Evolutionary conservation across 805 yeast genomes (phyloP).

Genomic region (Wickerhamiella spandovensis): DNA sequence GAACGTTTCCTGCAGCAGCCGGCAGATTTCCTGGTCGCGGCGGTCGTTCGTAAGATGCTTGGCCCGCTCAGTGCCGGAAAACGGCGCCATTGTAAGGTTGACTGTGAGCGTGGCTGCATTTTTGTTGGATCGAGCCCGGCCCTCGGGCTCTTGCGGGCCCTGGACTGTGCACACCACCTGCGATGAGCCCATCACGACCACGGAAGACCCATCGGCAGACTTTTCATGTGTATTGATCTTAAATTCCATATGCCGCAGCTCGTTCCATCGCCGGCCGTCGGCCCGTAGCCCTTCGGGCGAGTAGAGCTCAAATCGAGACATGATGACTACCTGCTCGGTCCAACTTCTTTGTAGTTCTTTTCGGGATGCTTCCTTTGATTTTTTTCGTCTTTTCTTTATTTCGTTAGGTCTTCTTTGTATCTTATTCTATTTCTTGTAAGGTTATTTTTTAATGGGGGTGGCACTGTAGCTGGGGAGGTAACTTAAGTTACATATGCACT

Average conservation of each 20-base stretch:
- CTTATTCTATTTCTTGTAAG: too few relatives aligned
- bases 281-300: slow-evolving; percentile 87
- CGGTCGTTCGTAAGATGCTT: slow-evolving; percentile 52
- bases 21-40: slow-evolving; percentile 25
- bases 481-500: too few relatives aligned
- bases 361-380: too few relatives aligned
- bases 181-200: slow-evolving; percentile 83
- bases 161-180: slow-evolving; percentile 72
- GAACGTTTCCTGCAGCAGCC: slow-evolving; percentile 24
- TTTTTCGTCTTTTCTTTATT: too few relatives aligned
- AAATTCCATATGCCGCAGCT: slow-evolving; percentile 69
- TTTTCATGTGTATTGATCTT: slow-evolving; percentile 77
- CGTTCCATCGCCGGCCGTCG: slow-evolving; percentile 95
- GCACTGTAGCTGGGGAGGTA: too few relatives aligned
- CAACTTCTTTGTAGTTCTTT: too few relatives aligned
- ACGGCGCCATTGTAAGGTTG: slow-evolving; percentile 61
- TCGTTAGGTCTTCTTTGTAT: too few relatives aligned
- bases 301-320: slow-evolving; percentile 46
- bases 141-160: slow-evolving; percentile 80
- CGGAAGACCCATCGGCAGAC: slow-evolving; percentile 77
- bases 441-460: too few relatives aligned
- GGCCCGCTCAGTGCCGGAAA: slow-evolving; percentile 64
- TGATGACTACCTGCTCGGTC: not conserved
- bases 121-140: slow-evolving; percentile 33
- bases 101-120: slow-evolving; percentile 48